Evolutionary conservation across 73 alveolate genomes (phyloP).

Genomic region (Symbiodinium natans): DNA sequence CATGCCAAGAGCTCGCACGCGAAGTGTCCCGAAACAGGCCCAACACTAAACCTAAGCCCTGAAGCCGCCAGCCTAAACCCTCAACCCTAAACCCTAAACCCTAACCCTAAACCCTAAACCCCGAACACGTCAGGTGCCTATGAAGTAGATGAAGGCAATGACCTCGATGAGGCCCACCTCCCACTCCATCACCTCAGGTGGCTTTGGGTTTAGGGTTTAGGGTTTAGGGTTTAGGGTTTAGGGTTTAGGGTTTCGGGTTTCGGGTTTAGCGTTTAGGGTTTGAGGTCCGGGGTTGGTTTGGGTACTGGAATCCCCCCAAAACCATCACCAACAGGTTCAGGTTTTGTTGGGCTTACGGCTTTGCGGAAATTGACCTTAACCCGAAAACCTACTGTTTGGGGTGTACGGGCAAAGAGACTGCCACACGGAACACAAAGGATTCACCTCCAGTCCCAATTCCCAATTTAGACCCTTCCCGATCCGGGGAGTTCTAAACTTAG

Average conservation of each 20-base stretch:
- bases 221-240: neutral
- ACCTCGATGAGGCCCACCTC: constrained; percentile 72
- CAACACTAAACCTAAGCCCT: neutral
- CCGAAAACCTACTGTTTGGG: no score
- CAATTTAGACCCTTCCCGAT: no score
- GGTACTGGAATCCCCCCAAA: no score
- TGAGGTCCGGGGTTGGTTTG: neutral
- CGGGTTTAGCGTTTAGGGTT: neutral
- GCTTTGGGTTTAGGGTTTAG: neutral
- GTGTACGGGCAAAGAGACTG: no score
- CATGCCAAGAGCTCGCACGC: no score
- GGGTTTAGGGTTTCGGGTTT: neutral
- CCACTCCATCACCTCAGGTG: constrained; percentile 65
- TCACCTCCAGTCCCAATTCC: no score
- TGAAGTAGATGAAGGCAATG: constrained; percentile 75
- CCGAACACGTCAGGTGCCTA: neutral
- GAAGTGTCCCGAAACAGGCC: neutral
- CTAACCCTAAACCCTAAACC: no score
- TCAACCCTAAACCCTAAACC: neutral
- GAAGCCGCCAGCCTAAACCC: neutral
- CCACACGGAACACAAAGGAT: no score
- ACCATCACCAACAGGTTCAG: no score
- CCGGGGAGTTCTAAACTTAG: no score
- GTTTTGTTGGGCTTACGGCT: no score
- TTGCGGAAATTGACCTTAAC: no score